Evolutionary conservation across 2,329 filamentous ascomycete species (phyloP), one percentile per base, ranked within the genome.

Genomic region (Trichoderma brevicompactum): DNA sequence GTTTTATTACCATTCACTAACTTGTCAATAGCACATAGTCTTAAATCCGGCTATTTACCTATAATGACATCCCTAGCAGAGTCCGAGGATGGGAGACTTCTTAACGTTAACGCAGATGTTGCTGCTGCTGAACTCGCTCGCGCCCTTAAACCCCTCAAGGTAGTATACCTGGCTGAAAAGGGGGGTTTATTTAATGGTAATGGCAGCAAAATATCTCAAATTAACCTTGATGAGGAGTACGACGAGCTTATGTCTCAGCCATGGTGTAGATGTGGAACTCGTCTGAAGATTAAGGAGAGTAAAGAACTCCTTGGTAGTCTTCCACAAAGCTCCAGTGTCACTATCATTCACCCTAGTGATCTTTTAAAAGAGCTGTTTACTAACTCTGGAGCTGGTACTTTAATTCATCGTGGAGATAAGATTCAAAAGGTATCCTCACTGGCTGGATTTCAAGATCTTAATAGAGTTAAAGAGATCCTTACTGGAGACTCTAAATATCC

Each of bases 81-180:
- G 36, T 34, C 23, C 8, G 50, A 53, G 23, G 50, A 53, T 40
- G 50, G 50, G 9, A 36, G 50, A 34, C 50, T 53, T n/a, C 23
- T 53, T 2, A 53, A 53, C 23, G 50, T 53, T 15, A 53, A 53
- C 23, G 50, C 50, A 40, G 50, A 53, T 53, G 50, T 53, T 23
- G 50, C 50, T 34, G 50, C 50, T 53, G 50, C 50, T 53, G 50
- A 53, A 53, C 50, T 53, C 23, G 50, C 50, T n/a, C 50, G 50
- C 13, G n/a, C 50, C n/a, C 50, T 53, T 19, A 19, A 53, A 32
- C 50, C 50, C 50, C 50, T 53, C 34, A 53, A 53, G 23, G 50
- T 53, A 36, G 50, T 53, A 7, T 53, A 53, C 13, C 50, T 53
- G 17, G 19, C 50, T 15, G 50, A 53, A 40, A 53, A 53, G 36